Conservation (phyloP, 2,329 filamentous ascomycete species). For the Stagonosporopsis chrysanthemi region DNA sequence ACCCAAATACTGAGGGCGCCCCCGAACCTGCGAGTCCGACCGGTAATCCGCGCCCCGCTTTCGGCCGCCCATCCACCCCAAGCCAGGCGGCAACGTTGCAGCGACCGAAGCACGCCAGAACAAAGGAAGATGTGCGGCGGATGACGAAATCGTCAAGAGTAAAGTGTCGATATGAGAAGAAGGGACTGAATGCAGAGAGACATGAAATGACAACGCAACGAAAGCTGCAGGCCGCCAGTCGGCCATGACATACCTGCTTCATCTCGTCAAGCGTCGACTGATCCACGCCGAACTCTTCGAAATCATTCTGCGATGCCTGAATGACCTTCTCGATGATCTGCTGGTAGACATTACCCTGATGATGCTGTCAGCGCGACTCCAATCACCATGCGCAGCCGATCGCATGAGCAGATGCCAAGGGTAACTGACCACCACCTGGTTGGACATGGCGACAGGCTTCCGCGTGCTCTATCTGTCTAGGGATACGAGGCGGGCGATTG, state of each 20-base stretch:
- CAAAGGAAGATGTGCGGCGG: conserved; percentile 23
- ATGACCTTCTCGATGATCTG: conserved; percentile 83
- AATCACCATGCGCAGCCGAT: conserved; percentile 24
- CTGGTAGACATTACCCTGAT: conserved; percentile 77
- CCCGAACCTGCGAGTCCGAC: conserved; percentile 48
- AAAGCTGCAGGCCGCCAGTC: conserved; percentile 27
- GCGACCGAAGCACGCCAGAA: conserved; percentile 27
- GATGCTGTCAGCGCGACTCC: conserved; percentile 42
- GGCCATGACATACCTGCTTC: conserved; percentile 73
- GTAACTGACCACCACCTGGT: conserved; percentile 50
- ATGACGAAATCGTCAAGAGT: conserved; percentile 1
- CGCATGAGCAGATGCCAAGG: conserved; percentile 28
- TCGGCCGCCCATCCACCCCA: conserved; percentile 46
- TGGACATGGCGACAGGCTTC: conserved; percentile 44
- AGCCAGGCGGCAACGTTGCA: conserved; percentile 33
- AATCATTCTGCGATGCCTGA: conserved; percentile 79
- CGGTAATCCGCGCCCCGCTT: conserved; percentile 54
- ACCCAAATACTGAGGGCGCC: conserved; percentile 55
- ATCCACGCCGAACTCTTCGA: conserved; percentile 94
- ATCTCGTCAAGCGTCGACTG: conserved; percentile 86
- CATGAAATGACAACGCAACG: conserved; percentile 21
- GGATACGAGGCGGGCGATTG: conserved; percentile 20
- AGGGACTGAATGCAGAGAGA: conserved; percentile 11
- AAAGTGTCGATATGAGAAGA: conserved; percentile 4
- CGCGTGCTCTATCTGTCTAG: conserved; percentile 30